A percentile compares a stretch with the other conserved stretches of the same genome.
These are phyloP conservation scores for Ogataea degrootiae DNA, from an alignment of 805 yeast species.

Conservation along the genomic window DNA sequence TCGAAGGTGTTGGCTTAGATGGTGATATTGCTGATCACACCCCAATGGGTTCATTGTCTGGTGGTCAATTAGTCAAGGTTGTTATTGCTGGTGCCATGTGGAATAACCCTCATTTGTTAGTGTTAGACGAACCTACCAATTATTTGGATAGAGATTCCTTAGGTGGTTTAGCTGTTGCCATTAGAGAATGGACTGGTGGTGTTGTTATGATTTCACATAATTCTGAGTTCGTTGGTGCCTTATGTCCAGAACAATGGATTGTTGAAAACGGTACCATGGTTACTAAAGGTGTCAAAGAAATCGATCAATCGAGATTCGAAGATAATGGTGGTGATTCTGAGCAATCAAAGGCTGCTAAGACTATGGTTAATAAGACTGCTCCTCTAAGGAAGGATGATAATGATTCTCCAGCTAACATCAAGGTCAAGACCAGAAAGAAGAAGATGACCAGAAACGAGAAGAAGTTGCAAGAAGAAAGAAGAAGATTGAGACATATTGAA, in stretches of 20 bases:
- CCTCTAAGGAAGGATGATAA: slow-evolving; percentile 57
- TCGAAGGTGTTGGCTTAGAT: slow-evolving; percentile 95
- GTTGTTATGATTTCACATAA: slow-evolving; percentile 98
- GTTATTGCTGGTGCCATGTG: slow-evolving; percentile 99
- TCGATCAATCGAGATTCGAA: slow-evolving; percentile 77
- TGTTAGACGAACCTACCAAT: slow-evolving; percentile 97
- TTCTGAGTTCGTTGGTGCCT: slow-evolving; percentile 93
- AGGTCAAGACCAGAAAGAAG: slow-evolving; percentile 90
- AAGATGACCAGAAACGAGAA: slow-evolving; percentile 95
- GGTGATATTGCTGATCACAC: slow-evolving; percentile 99
- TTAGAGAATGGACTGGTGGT: slow-evolving; percentile 97
- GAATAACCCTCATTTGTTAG: slow-evolving; percentile 97
- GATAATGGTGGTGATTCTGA: slow-evolving; percentile 57
- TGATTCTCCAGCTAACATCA: slow-evolving; percentile 94
- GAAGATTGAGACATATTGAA: slow-evolving; percentile 88
- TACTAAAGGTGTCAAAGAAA: slow-evolving; percentile 71
- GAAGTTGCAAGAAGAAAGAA: slow-evolving; percentile 86
- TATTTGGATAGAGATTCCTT: slow-evolving; percentile 96
- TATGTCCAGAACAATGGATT: slow-evolving; percentile 98
- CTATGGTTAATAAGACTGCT: slow-evolving; percentile 43
- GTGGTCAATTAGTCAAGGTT: slow-evolving; percentile 97
- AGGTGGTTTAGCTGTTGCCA: slow-evolving; percentile 96
- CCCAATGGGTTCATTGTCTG: slow-evolving; percentile 92
- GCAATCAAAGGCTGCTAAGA: slow-evolving; percentile 40
- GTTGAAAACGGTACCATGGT: slow-evolving; percentile 90